phyloP scores from a whole-genome alignment of 2,329 filamentous ascomycete species.

The Fusarium hainanense region DNA sequence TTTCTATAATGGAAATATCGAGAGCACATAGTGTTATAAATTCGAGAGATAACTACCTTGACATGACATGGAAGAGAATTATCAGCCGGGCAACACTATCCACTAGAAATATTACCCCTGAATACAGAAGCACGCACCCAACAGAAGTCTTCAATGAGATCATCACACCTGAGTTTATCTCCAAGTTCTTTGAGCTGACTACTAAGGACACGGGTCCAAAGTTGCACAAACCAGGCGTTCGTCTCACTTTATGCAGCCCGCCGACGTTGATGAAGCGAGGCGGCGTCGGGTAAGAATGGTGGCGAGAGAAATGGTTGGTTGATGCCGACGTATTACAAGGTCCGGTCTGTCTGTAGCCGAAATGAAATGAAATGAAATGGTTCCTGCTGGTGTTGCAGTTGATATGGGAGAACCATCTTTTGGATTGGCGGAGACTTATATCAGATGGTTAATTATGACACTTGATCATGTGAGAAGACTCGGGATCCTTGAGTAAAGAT shows the following conservation, averaged over 20 bases:
- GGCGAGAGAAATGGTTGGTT: conserved; percentile 18
- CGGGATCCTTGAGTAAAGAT: neutral
- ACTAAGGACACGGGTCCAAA: neutral
- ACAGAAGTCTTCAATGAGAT: conserved; percentile 1
- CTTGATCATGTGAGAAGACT: neutral
- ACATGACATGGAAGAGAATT: neutral
- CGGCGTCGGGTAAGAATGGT: conserved; percentile 15
- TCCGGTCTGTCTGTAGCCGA: conserved; percentile 23
- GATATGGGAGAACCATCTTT: neutral
- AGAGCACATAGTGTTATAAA: no score
- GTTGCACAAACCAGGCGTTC: conserved; percentile 30
- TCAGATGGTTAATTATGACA: neutral
- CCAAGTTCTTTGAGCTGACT: neutral
- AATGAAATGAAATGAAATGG: conserved; percentile 33
- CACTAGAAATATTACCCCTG: neutral
- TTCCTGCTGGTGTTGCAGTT: neutral
- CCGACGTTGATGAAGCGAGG: conserved; percentile 40
- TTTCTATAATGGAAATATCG: neutral
- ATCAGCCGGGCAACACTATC: neutral
- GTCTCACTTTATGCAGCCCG: conserved; percentile 36
- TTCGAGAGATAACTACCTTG: neutral
- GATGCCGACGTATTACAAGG: conserved; percentile 13
- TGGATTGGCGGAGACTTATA: neutral
- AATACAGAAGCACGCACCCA: neutral
- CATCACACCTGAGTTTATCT: neutral